phyloP scores from a whole-genome alignment of 75 land plant species.

The Cunninghamia lanceolata region DNA sequence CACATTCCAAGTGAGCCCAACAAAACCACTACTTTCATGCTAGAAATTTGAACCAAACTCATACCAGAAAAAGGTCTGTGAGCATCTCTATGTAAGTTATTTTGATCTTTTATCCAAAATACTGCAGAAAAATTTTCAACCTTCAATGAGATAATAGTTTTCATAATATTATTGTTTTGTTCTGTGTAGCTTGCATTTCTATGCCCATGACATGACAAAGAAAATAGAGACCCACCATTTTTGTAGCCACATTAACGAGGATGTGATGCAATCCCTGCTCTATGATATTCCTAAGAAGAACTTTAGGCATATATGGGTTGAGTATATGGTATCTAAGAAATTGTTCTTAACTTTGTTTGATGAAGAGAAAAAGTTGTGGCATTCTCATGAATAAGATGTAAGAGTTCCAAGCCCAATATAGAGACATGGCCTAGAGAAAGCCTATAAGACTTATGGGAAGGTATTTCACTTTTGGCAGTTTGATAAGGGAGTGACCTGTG shows the following conservation, averaged over 20 bases:
- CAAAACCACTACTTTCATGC: conserved; percentile 37
- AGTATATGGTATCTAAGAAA: conserved; percentile 73
- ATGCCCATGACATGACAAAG: conserved; percentile 78
- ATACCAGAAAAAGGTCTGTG: conserved; percentile 73
- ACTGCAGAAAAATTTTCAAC: not conserved
- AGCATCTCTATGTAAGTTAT: conserved; percentile 73
- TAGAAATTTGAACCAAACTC: conserved; percentile 53
- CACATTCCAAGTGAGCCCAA: conserved; percentile 71
- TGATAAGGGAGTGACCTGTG: too few species aligned
- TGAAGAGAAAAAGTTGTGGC: conserved; percentile 88
- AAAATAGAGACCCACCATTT: conserved; percentile 93
- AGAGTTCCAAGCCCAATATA: conserved; percentile 62
- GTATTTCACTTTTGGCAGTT: too few species aligned
- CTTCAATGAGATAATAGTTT: not conserved
- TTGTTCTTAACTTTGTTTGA: conserved; percentile 72
- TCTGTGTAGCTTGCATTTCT: conserved; percentile 69
- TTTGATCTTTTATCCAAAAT: not conserved
- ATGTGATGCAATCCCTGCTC: conserved; percentile 84
- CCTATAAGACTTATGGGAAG: conserved; percentile 73
- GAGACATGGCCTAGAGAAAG: conserved; percentile 59
- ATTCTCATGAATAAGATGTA: conserved; percentile 93
- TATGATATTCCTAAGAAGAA: conserved; percentile 59
- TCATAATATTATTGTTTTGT: not conserved
- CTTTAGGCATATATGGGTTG: conserved; percentile 72
- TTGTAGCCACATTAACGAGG: conserved; percentile 80